A percentile compares a stretch with the other conserved stretches of the same genome.
These are phyloP conservation scores for Aureobasidium mangrovei DNA, from an alignment of 2,329 filamentous ascomycete species.

Conservation along the genomic window DNA sequence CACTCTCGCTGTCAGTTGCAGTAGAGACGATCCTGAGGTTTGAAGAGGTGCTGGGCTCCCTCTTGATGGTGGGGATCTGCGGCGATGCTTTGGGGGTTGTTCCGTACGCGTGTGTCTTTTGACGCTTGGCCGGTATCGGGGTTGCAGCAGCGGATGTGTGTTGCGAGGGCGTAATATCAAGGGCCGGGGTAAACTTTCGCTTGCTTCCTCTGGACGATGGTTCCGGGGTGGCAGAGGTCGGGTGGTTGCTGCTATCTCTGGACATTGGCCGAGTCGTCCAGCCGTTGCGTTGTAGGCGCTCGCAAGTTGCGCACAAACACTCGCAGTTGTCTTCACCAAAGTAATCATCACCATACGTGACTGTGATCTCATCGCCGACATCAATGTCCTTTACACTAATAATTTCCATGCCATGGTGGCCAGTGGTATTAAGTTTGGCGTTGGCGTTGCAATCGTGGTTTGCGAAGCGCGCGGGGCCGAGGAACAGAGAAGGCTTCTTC, in stretches of 20 bases:
- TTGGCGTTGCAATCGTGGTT: constrained; percentile 97
- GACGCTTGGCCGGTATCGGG: neutral
- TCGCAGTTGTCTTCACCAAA: constrained; percentile 94
- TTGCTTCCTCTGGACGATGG: neutral
- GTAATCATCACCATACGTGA: constrained; percentile 91
- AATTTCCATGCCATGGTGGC: constrained; percentile 82
- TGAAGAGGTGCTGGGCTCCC: constrained; percentile 14
- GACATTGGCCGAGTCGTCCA: constrained; percentile 45
- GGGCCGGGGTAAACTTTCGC: neutral
- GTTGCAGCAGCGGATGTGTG: neutral
- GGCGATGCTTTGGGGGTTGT: neutral
- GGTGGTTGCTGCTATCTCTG: neutral
- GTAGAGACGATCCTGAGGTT: neutral
- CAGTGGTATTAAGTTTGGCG: constrained; percentile 73
- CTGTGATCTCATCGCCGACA: constrained; percentile 88
- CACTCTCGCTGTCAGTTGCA: constrained; percentile 5
- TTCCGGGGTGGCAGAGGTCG: neutral
- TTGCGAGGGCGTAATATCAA: neutral
- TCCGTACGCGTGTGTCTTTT: neutral
- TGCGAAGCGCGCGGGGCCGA: constrained; percentile 90
- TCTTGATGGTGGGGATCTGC: constrained; percentile 15
- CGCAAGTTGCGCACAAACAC: constrained; percentile 84
- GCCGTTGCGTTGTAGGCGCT: constrained; percentile 65
- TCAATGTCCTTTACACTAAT: constrained; percentile 74
- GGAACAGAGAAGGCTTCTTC: constrained; percentile 83